Conservation (phyloP, 331 rosid species). For the Cydonia oblonga region DNA sequence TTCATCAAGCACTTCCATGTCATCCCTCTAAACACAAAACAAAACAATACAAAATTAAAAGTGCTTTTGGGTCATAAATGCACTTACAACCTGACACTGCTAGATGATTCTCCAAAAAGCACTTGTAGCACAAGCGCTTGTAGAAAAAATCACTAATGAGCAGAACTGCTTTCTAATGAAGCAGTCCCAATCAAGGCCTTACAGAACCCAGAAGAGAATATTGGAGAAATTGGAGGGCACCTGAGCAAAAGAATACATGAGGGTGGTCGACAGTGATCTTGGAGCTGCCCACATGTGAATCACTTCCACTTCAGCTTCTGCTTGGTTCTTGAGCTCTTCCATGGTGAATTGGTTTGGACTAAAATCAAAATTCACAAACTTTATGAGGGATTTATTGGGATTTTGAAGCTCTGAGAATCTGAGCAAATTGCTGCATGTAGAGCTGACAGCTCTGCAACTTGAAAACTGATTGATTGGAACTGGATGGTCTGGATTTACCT, state of each 20-base stretch:
- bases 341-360: constrained; percentile 7
- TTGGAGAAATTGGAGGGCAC: constrained; percentile 12
- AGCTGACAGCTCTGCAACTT: not conserved
- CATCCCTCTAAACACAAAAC: constrained; percentile 47
- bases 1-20: constrained; percentile 67
- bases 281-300: constrained; percentile 81
- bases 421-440: not conserved
- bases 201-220: constrained; percentile 2
- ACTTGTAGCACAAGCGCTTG: too few relatives aligned
- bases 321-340: constrained; percentile 27
- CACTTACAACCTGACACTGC: too few relatives aligned
- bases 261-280: constrained; percentile 62
- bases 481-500: too few relatives aligned
- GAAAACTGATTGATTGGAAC: too few relatives aligned
- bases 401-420: not conserved
- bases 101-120: too few relatives aligned
- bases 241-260: constrained; percentile 83
- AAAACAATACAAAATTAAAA: not conserved
- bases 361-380: not conserved
- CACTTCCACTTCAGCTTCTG: constrained; percentile 35
- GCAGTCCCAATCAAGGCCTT: not conserved
- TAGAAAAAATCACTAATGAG: too few relatives aligned
- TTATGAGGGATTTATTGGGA: not conserved
- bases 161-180: not conserved
- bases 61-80: too few relatives aligned